Evolutionary conservation across 176 grass and related monocot species (phyloP), one percentile per base, ranked within the genome.

Genomic region (Hyparrhenia diplandra): DNA sequence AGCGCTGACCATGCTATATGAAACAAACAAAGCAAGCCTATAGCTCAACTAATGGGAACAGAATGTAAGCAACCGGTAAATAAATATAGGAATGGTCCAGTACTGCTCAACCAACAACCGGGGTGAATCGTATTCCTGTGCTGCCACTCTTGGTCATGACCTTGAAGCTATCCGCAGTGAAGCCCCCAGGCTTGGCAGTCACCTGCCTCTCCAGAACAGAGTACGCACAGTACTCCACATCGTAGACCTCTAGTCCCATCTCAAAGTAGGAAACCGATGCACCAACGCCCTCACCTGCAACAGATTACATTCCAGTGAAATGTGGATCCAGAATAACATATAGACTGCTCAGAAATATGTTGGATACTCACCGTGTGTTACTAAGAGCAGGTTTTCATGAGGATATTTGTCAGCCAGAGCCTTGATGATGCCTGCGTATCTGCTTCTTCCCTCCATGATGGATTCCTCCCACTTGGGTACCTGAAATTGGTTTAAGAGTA

Each of bases 321-420:
- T 8, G 67, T 66, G n/a, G n/a, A n/a, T n/a, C n/a, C n/a, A n/a
- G n/a, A n/a, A n/a, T n/a, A n/a, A n/a, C n/a, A n/a, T n/a, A n/a
- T n/a, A n/a, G n/a, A n/a, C n/a, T n/a, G n/a, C n/a, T n/a, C n/a
- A n/a, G n/a, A n/a, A n/a, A n/a, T n/a, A n/a, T n/a, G n/a, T n/a
- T n/a, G n/a, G n/a, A n/a, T n/a, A n/a, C n/a, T 81, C 52, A 94
- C 95, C 95, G 18, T 98, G 95, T 14, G 95, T 94, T 24, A 98
- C 81, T 20, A 98, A 73, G 68, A 94, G 88, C 47, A 94, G 71
- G 61, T 94, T 98, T 80, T 94, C 95, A 10, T 85, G 28, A 6
- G 92, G 90, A 81, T 98, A 90, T 74, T 79, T 90, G 78, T 98
- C 88, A 36, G 92, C 95, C 67, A 94, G 90, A 85, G 83, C 83